phyloP scores from a whole-genome alignment of 2,329 filamentous ascomycete genomes.

The Pseudogymnoascus sp. region DNA sequence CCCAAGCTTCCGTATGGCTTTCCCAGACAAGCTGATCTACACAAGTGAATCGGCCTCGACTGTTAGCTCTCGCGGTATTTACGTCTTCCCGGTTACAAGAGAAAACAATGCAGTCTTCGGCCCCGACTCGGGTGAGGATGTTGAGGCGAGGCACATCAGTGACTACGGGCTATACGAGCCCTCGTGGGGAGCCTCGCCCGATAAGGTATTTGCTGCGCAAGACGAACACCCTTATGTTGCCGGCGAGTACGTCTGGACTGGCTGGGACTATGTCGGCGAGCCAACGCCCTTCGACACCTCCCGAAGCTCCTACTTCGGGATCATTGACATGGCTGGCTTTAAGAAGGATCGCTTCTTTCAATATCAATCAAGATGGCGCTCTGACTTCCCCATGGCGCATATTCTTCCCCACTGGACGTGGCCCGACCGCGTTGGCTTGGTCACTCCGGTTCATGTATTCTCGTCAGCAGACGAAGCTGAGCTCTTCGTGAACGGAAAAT shows the following conservation, averaged over 20 bases:
- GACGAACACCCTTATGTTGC: slow-evolving; percentile 43
- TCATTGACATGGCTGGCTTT: slow-evolving; percentile 51
- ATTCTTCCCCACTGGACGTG: slow-evolving; percentile 52
- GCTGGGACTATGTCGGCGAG: slow-evolving; percentile 44
- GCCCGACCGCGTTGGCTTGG: slow-evolving; percentile 38
- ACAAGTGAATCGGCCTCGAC: slow-evolving; percentile 38
- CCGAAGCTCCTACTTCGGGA: slow-evolving; percentile 48
- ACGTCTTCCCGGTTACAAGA: slow-evolving; percentile 43
- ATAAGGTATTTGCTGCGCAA: slow-evolving; percentile 46
- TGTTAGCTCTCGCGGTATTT: slow-evolving; percentile 44
- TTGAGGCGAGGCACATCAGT: slow-evolving; percentile 33
- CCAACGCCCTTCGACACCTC: slow-evolving; percentile 41
- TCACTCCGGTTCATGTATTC: slow-evolving; percentile 49
- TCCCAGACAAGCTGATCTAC: slow-evolving; percentile 41
- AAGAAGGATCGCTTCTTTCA: slow-evolving; percentile 48
- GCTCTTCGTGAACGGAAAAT: slow-evolving; percentile 45
- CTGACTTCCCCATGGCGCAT: slow-evolving; percentile 41
- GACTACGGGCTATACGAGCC: slow-evolving; percentile 46
- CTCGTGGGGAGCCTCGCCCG: slow-evolving; percentile 40
- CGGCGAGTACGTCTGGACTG: slow-evolving; percentile 48
- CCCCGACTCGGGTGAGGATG: slow-evolving; percentile 34
- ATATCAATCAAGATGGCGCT: slow-evolving; percentile 47
- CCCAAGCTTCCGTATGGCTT: slow-evolving; percentile 37
- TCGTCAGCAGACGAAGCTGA: slow-evolving; percentile 46
- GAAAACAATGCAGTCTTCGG: slow-evolving; percentile 33